These are phyloP conservation scores for Tritrichomonas foetus DNA, from an alignment of 208 protist genomes.

Conservation along the genomic window DNA sequence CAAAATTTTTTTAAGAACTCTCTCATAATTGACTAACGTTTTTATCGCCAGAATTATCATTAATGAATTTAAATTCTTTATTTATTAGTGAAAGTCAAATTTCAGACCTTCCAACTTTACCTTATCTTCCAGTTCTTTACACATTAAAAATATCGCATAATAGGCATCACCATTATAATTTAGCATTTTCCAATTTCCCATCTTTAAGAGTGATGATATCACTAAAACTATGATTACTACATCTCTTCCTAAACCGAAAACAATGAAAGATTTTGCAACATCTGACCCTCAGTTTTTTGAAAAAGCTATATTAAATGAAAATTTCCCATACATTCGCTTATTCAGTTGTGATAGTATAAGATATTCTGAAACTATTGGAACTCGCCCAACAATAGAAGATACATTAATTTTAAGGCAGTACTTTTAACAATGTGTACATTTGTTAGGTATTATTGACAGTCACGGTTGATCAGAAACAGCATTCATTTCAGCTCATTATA, in stretches of 20 bases:
- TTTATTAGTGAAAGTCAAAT: too few relatives aligned
- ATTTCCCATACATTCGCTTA: background rate
- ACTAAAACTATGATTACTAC: background rate
- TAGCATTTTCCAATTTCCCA: background rate
- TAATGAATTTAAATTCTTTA: too few relatives aligned
- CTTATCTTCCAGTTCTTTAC: background rate
- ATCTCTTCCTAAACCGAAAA: background rate
- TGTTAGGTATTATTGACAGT: background rate
- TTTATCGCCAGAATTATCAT: too few relatives aligned
- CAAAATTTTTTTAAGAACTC: too few relatives aligned
- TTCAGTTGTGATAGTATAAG: background rate
- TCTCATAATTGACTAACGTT: too few relatives aligned
- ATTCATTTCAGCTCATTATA: background rate
- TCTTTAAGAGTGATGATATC: background rate
- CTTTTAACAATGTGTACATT: background rate
- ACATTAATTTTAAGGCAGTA: background rate
- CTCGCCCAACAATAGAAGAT: background rate
- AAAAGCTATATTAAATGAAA: background rate
- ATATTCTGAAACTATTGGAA: background rate
- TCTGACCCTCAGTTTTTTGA: background rate
- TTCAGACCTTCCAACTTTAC: too few relatives aligned
- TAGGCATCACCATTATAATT: background rate
- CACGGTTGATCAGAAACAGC: background rate
- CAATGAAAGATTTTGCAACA: background rate
- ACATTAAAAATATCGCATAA: constrained; percentile 11